Evolutionary conservation across 2,329 filamentous ascomycete species (phyloP), one percentile per base, ranked within the genome.

Genomic region (Trichoderma sp.): DNA sequence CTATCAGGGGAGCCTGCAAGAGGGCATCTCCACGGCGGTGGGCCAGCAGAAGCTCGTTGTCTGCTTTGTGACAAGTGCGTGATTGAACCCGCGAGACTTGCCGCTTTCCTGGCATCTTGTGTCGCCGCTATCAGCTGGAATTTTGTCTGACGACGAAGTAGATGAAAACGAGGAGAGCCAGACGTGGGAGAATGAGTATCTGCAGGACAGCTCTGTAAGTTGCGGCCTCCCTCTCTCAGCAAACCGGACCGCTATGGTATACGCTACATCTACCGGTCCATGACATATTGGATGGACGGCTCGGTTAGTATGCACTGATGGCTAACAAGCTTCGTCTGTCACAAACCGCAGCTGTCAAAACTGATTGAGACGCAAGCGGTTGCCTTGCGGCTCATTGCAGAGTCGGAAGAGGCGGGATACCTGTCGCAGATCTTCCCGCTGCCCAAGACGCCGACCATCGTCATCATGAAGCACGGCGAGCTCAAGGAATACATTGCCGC

Each of bases 371-470:
- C 83, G 43, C 85, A 88, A 72, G 85, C 91, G 3, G 82, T 97
- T 21, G 78, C 89, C 7, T 81, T 97, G 24, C 86, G 89, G 58
- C 81, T 97, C 24, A 77, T 82, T 41, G 87, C 88, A 19, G 91
- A 89, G 24, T 93, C 90, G 2, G 85, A 90, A 69, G 93, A 97
- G 79, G 92, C 92, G 10, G 88, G 85, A 6, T 96, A 92, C 72
- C 81, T 98, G 15, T 85, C 88, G 10, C 91, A 91, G 52, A 91
- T 97, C 72, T 96, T 92, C 71, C 91, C 92, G 0, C 80, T 97
- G n/a, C 84, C 86, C 1, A 87, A 87, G 69, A 87, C 87, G n/a
- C 93, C 94, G 0, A 90, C 90, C 1, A 78, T 97, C 9, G 84
- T 97, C 17, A 81, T 96, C 21, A 93, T 97, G 70, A 87, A 88